These are phyloP conservation scores for Colletotrichum cordylinicola DNA, from an alignment of 2,329 filamentous ascomycete species.

Conservation along the genomic window DNA sequence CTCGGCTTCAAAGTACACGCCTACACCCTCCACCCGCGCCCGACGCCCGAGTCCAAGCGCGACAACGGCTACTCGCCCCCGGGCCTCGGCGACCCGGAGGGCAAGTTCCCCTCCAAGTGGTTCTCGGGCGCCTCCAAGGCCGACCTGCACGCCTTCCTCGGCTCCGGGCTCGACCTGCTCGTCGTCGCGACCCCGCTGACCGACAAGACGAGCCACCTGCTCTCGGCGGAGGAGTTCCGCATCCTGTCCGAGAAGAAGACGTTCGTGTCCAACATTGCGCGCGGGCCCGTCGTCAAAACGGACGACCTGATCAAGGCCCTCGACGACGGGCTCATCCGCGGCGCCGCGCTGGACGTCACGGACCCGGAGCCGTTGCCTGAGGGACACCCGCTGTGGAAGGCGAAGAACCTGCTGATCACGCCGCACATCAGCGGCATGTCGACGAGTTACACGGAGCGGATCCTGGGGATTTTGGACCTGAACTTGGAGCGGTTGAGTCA, in stretches of 20 bases:
- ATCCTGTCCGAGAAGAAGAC: conserved; percentile 53
- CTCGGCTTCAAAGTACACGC: conserved; percentile 77
- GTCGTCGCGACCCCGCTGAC: conserved; percentile 60
- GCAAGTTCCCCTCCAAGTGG: conserved; percentile 55
- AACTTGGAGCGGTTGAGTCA: conserved; percentile 45
- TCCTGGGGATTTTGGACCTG: conserved; percentile 46
- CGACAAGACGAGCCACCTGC: conserved; percentile 48
- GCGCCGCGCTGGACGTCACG: conserved; percentile 79
- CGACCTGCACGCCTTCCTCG: conserved; percentile 56
- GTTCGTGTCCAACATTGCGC: conserved; percentile 75
- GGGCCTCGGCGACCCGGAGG: conserved; percentile 63
- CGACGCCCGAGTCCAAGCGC: conserved; percentile 66
- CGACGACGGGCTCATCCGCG: conserved; percentile 61
- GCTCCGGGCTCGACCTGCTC: conserved; percentile 56
- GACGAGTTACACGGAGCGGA: conserved; percentile 42
- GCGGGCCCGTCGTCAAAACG: conserved; percentile 58
- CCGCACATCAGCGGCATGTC: conserved; percentile 54
- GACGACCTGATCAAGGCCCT: conserved; percentile 68
- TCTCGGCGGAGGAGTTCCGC: conserved; percentile 57
- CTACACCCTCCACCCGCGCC: conserved; percentile 74
- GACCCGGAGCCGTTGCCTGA: conserved; percentile 78
- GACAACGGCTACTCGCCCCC: conserved; percentile 73
- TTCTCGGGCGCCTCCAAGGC: conserved; percentile 49
- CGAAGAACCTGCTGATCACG: conserved; percentile 71
- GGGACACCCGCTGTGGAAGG: conserved; percentile 72